Evolutionary conservation across 441 rosid species (phyloP).

Genomic region (Erysimum cheiri): DNA sequence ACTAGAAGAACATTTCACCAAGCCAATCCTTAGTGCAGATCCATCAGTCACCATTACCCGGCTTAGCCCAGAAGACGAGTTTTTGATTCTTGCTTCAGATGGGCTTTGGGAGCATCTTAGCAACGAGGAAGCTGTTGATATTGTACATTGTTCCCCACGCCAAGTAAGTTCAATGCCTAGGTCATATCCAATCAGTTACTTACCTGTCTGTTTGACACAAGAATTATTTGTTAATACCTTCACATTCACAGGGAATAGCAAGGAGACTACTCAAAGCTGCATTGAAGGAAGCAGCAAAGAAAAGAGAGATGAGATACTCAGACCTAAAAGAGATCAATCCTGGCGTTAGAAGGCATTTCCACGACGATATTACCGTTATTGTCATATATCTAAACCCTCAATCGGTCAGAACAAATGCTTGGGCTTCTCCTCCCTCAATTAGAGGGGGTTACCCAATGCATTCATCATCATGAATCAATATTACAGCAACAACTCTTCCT

Average conservation of each 20-base stretch:
- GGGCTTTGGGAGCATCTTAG: slow-evolving; percentile 77
- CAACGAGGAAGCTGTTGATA: slow-evolving; percentile 60
- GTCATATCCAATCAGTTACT: not conserved
- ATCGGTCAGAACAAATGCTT: slow-evolving; percentile 20
- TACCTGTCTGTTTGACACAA: slow-evolving; percentile 9
- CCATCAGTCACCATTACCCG: slow-evolving; percentile 56
- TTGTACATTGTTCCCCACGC: slow-evolving; percentile 52
- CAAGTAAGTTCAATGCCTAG: slow-evolving; percentile 48
- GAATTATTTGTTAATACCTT: slow-evolving; percentile 21
- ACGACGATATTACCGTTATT: slow-evolving; percentile 59
- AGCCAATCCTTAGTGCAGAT: slow-evolving; percentile 61
- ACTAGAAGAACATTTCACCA: slow-evolving; percentile 48
- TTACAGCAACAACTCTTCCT: slow-evolving; percentile 1
- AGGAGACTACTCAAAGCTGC: slow-evolving; percentile 63
- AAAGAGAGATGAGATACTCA: slow-evolving; percentile 72
- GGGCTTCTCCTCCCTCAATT: slow-evolving; percentile 31
- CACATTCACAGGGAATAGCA: slow-evolving; percentile 58
- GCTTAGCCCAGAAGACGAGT: slow-evolving; percentile 58
- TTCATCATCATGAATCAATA: slow-evolving; percentile 26
- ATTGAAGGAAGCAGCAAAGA: slow-evolving; percentile 65
- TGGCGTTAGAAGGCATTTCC: slow-evolving; percentile 73
- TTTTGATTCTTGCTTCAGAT: slow-evolving; percentile 67
- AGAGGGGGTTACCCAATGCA: slow-evolving; percentile 43
- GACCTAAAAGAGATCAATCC: slow-evolving; percentile 58
- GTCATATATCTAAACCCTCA: slow-evolving; percentile 53